Evolutionary conservation across 140 eudicot species (phyloP).

Genomic region (Cichorium intybus): DNA sequence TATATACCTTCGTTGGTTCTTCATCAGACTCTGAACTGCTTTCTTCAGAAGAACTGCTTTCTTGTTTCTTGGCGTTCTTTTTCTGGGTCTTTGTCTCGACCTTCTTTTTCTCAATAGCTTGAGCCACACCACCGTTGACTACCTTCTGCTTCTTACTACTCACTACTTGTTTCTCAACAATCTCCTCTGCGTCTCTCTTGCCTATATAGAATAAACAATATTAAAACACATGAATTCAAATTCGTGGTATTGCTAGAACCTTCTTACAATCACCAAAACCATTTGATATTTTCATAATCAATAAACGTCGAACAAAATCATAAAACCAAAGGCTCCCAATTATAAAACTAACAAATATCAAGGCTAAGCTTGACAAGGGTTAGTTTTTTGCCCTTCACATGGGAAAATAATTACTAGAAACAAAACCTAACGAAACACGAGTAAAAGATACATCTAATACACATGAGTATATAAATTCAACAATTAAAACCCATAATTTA

Average conservation of each 20-base stretch:
- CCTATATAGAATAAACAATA: conserved; percentile 26
- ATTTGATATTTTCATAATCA: no score
- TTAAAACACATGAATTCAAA: neutral
- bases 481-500: neutral
- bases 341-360: no score
- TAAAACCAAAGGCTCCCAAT: neutral
- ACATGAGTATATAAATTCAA: neutral
- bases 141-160: conserved; percentile 58
- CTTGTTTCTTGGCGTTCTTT: conserved; percentile 47
- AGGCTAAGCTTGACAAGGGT: neutral
- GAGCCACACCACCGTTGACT: conserved; percentile 29
- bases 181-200: conserved; percentile 67
- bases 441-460: neutral
- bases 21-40: conserved; percentile 44
- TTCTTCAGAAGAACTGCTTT: conserved; percentile 42
- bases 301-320: neutral
- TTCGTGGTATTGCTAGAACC: neutral
- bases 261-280: neutral
- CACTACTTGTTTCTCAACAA: conserved; percentile 47
- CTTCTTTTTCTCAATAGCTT: conserved; percentile 38
- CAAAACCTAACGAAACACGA: no score
- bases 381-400: neutral
- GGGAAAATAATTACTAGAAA: neutral
- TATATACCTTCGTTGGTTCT: conserved; percentile 38
- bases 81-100: conserved; percentile 35